Percentiles rank a stretch among this genome's conserved stretches.
Conservation (phyloP, 2,329 filamentous ascomycete genomes). For the Fonsecaea erecta region DNA sequence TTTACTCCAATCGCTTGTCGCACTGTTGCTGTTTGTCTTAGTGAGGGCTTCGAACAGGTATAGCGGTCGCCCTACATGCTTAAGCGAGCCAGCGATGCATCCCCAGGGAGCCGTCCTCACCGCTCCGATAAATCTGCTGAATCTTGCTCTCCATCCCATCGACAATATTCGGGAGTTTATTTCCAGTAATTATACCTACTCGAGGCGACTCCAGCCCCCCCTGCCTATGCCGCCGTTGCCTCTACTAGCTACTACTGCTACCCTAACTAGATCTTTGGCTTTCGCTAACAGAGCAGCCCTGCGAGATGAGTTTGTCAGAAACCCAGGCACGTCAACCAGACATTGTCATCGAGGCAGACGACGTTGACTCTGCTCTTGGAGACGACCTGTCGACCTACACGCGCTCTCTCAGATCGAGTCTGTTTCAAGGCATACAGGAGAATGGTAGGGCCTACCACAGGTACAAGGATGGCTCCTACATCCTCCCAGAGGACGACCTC, state of each 20-base stretch:
- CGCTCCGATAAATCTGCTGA: neutral
- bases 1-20: neutral
- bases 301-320: neutral
- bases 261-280: neutral
- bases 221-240: neutral
- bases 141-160: neutral
- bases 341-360: slow-evolving; percentile 11
- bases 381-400: slow-evolving; percentile 20
- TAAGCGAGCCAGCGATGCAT: slow-evolving; percentile 1
- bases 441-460: slow-evolving; percentile 34
- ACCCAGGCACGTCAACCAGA: neutral
- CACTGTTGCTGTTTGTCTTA: neutral
- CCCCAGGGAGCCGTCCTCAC: neutral
- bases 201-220: neutral
- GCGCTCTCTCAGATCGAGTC: slow-evolving; percentile 16
- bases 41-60: neutral
- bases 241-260: neutral
- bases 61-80: neutral
- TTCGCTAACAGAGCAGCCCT: neutral
- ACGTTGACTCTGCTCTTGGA: slow-evolving; percentile 20
- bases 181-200: neutral
- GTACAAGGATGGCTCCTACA: slow-evolving; percentile 31
- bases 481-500: slow-evolving; percentile 42
- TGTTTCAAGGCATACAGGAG: slow-evolving; percentile 33
- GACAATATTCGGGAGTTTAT: neutral